These are phyloP conservation scores for Neophaeococcomyces mojaviensis DNA, from an alignment of 2,329 filamentous ascomycete genomes.

Conservation along the genomic window DNA sequence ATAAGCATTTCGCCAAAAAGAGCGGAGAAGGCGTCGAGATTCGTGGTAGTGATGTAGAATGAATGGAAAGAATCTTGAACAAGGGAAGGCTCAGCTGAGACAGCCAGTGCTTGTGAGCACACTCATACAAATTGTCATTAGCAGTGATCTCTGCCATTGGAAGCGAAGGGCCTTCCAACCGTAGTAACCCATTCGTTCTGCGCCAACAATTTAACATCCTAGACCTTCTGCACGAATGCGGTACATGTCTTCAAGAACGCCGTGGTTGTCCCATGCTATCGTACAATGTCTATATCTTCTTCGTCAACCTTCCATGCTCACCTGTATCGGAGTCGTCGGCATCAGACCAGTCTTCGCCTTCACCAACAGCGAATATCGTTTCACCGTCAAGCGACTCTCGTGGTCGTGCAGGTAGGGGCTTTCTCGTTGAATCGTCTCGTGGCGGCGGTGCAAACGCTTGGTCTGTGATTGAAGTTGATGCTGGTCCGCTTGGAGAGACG, in stretches of 20 bases:
- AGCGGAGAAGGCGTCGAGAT: too few relatives aligned
- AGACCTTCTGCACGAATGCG: too few relatives aligned
- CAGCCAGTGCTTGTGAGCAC: too few relatives aligned
- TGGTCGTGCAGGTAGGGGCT: conserved; percentile 29
- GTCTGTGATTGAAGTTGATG: conserved; percentile 20
- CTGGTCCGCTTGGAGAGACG: conserved; percentile 14
- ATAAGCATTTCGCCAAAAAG: too few relatives aligned
- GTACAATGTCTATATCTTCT: conserved; percentile 7
- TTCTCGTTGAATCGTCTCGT: conserved; percentile 3
- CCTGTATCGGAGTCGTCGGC: conserved; percentile 57
- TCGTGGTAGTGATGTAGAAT: too few relatives aligned
- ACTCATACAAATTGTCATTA: too few relatives aligned
- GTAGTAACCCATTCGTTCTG: too few relatives aligned
- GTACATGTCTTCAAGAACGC: not conserved
- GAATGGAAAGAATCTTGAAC: too few relatives aligned
- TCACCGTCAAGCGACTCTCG: conserved; percentile 71
- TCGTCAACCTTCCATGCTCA: conserved; percentile 34
- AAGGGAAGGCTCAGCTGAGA: too few relatives aligned
- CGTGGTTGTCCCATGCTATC: not conserved
- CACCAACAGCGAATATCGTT: conserved; percentile 91
- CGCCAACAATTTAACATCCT: too few relatives aligned
- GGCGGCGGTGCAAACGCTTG: conserved; percentile 4
- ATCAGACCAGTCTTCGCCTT: conserved; percentile 78
- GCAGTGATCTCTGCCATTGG: too few relatives aligned
- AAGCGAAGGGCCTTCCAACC: too few relatives aligned